Evolutionary conservation across 2,329 filamentous ascomycete genomes (phyloP), one percentile per base, ranked within the genome.

Genomic region (Hypoxylon sp.): DNA sequence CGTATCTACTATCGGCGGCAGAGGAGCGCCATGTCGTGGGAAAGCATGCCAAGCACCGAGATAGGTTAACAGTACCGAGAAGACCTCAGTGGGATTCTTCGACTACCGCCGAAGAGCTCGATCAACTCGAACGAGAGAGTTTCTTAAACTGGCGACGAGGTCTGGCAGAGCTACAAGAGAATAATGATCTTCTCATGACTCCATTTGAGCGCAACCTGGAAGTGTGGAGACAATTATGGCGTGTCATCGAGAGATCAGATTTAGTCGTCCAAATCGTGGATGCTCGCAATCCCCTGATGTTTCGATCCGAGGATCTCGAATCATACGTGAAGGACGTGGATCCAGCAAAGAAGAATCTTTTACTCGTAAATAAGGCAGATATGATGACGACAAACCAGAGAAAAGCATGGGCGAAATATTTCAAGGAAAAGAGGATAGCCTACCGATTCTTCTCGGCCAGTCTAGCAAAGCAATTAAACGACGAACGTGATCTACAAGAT

Each of bases 191-290:
- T 62, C 87, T 99, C 60, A 94, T 99, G 93, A 99, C 96, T 0
- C 96, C 96, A 0, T 99, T 99, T 77, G 96, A 99, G 85, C 89
- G 96, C 66, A 99, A 99, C 78, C 78, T 99, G 68, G 97, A 99
- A 78, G 96, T 99, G 29, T 99, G 96, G 96, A 90, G 96, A 78
- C 96, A 99, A 81, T 79, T 99, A 74, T 99, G 96, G 96, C 90
- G 96, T 82, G 96, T 99, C 65, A 98, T 99, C 75, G 96, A 99
- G 84, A 87, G 96, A 68, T 98, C 94, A 14, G 96, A 99, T 80
- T 83, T 99, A 44, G 89, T 99, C 3, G 96, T 99, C 37, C 96
- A 99, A 84, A 99, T 99, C 83, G 96, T 99, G 59, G 96, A 99
- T 83, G 96, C 97, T 8, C 87, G 96, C 76, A 98, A 98, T 80